phyloP scores from a whole-genome alignment of 495 filamentous ascomycete genomes.

The Neurospora sp. region DNA sequence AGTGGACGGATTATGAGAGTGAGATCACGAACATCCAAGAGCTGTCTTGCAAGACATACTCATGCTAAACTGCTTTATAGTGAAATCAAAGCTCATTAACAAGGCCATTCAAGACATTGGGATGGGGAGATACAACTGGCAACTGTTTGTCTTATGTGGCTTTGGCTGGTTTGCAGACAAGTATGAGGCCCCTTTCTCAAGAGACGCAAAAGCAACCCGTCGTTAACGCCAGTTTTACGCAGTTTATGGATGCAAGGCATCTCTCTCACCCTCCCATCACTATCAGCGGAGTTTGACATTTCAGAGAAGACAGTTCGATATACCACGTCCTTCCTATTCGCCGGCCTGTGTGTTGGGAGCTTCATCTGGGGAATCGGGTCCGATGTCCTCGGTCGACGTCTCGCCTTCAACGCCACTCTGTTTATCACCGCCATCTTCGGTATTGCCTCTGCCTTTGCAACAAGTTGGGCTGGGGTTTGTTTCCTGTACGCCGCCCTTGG shows the following conservation, averaged over 20 bases:
- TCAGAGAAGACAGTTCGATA: slow-evolving; percentile 42
- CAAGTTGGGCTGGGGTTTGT: slow-evolving; percentile 58
- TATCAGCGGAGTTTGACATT: slow-evolving; percentile 55
- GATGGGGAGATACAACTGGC: slow-evolving; percentile 81
- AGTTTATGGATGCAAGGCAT: slow-evolving; percentile 53
- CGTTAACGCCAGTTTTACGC: not conserved
- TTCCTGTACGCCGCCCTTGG: slow-evolving; percentile 37
- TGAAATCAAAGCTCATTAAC: slow-evolving; percentile 55
- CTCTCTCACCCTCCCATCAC: slow-evolving; percentile 62
- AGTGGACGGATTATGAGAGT: slow-evolving; percentile 42
- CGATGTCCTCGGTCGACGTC: slow-evolving; percentile 57
- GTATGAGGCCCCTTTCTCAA: slow-evolving; percentile 19
- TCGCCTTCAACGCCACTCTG: slow-evolving; percentile 68
- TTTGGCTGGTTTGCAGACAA: slow-evolving; percentile 64
- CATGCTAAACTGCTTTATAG: slow-evolving; percentile 22
- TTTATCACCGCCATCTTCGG: slow-evolving; percentile 67
- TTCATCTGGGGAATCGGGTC: slow-evolving; percentile 75
- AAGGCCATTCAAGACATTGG: slow-evolving; percentile 75
- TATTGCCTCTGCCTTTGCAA: slow-evolving; percentile 53
- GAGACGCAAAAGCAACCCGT: not conserved
- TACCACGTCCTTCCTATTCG: slow-evolving; percentile 39
- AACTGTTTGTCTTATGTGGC: slow-evolving; percentile 70
- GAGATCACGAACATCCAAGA: slow-evolving; percentile 9
- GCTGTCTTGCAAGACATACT: not conserved
- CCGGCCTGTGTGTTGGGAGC: slow-evolving; percentile 61